Percentiles rank a stretch among this genome's conserved stretches.
phyloP scores from a whole-genome alignment of 805 yeast species.

The Pichia nanzhaoensis region DNA sequence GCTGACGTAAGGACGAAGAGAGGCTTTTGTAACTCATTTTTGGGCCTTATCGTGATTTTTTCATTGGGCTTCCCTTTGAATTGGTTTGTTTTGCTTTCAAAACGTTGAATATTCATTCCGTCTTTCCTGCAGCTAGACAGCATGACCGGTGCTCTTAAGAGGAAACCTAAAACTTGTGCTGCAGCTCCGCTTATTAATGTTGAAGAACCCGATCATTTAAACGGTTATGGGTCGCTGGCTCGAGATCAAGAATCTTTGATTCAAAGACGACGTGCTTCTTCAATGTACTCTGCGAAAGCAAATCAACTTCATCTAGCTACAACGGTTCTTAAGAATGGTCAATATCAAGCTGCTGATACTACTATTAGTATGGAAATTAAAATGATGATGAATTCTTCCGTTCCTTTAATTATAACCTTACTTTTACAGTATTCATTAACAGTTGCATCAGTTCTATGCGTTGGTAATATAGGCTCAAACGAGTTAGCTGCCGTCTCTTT shows the following conservation, averaged over 20 bases:
- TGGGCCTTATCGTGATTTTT: too few species aligned
- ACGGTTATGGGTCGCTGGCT: conserved; percentile 15
- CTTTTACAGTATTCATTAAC: conserved; percentile 48
- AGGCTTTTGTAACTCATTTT: too few species aligned
- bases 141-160: too few species aligned
- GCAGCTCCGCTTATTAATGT: conserved; percentile 1
- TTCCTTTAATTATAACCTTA: conserved; percentile 48
- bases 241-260: conserved; percentile 18
- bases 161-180: background rate
- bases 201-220: background rate
- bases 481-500: conserved; percentile 54
- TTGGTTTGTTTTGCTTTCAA: too few species aligned
- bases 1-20: too few species aligned
- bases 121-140: too few species aligned
- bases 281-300: conserved; percentile 16
- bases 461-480: conserved; percentile 53
- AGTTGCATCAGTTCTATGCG: conserved; percentile 47
- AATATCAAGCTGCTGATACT: conserved; percentile 37
- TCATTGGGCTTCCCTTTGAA: too few species aligned
- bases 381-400: conserved; percentile 36
- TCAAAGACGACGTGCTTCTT: conserved; percentile 25
- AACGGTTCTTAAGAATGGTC: conserved; percentile 19
- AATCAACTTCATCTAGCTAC: conserved; percentile 16
- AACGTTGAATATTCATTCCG: too few species aligned
- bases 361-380: conserved; percentile 30